These are phyloP conservation scores for Endocarpon pusillum DNA, from an alignment of 495 filamentous ascomycete genomes.

Conservation along the genomic window DNA sequence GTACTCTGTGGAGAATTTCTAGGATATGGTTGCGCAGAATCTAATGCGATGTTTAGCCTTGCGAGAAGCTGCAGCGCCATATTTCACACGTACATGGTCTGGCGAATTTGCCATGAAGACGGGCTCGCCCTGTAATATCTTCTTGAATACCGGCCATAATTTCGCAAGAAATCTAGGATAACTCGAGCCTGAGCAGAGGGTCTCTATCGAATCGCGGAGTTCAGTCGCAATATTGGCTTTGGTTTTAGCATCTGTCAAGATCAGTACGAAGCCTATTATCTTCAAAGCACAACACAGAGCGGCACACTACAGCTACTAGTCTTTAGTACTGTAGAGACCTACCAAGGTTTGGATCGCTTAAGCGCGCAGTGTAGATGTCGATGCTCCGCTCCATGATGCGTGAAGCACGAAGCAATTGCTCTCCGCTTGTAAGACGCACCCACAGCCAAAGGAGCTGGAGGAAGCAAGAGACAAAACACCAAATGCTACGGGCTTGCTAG, in stretches of 20 bases:
- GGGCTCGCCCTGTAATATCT: constrained; percentile 69
- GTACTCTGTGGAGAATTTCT: constrained; percentile 85
- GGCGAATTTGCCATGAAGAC: constrained; percentile 75
- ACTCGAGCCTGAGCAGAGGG: constrained; percentile 40
- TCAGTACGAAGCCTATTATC: too few relatives aligned
- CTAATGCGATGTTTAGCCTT: constrained; percentile 23
- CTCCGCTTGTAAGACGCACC: too few relatives aligned
- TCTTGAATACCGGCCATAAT: constrained; percentile 78
- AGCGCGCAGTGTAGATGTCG: constrained; percentile 41
- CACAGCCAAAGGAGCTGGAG: too few relatives aligned
- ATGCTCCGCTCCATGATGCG: constrained; percentile 36
- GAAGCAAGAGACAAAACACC: too few relatives aligned
- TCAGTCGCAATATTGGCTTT: constrained; percentile 62
- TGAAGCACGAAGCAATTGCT: too few relatives aligned
- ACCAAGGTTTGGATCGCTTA: constrained; percentile 43
- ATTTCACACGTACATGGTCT: constrained; percentile 45
- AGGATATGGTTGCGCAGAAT: constrained; percentile 81
- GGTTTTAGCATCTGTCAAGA: constrained; percentile 46
- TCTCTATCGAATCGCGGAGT: constrained; percentile 71
- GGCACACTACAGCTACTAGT: constrained; percentile 1
- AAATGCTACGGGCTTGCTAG: too few relatives aligned
- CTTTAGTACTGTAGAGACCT: constrained; percentile 11
- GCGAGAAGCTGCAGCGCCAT: constrained; percentile 10
- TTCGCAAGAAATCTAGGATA: constrained; percentile 69
- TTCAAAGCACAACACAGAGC: background rate